Percentiles rank a stretch among this genome's conserved stretches.
These are phyloP conservation scores for Suillus paluster DNA, from an alignment of 768 basidiomycete genomes.

Conservation along the genomic window DNA sequence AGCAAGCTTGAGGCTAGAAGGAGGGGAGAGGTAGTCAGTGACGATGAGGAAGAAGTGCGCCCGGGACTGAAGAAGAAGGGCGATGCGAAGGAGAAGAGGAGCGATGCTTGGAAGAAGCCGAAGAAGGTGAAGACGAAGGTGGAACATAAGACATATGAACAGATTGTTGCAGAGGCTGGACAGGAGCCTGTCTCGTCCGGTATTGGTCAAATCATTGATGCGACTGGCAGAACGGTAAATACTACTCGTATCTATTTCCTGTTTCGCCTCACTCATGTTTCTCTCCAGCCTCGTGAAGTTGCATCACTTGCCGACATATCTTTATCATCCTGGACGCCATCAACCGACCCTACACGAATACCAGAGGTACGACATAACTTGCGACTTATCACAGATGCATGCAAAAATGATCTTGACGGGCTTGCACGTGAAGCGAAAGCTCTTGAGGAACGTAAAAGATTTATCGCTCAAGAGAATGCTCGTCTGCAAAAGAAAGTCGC, in stretches of 20 bases:
- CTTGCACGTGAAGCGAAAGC: conserved; percentile 89
- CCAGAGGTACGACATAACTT: conserved; percentile 98
- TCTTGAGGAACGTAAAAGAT: conserved; percentile 79
- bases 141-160: conserved; percentile 96
- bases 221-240: conserved; percentile 88
- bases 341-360: conserved; percentile 84
- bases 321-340: conserved; percentile 81
- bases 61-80: conserved; percentile 23
- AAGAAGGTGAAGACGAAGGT: conserved; percentile 85
- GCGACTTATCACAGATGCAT: conserved; percentile 80
- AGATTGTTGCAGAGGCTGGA: conserved; percentile 89
- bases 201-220: conserved; percentile 91
- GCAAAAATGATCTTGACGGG: conserved; percentile 84
- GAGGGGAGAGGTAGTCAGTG: conserved; percentile 73
- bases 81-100: conserved; percentile 63
- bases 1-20: conserved; percentile 79
- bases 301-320: conserved; percentile 82
- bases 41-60: conserved; percentile 56
- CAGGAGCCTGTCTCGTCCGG: conserved; percentile 56
- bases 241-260: background rate
- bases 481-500: conserved; percentile 70
- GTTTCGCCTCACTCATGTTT: conserved; percentile 11
- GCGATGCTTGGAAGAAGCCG: conserved; percentile 85
- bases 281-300: conserved; percentile 78
- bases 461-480: conserved; percentile 69